Percentiles rank a stretch among this genome's conserved stretches.
Conservation (phyloP, 306 rosid species). For the Ochetophila trinervis region DNA sequence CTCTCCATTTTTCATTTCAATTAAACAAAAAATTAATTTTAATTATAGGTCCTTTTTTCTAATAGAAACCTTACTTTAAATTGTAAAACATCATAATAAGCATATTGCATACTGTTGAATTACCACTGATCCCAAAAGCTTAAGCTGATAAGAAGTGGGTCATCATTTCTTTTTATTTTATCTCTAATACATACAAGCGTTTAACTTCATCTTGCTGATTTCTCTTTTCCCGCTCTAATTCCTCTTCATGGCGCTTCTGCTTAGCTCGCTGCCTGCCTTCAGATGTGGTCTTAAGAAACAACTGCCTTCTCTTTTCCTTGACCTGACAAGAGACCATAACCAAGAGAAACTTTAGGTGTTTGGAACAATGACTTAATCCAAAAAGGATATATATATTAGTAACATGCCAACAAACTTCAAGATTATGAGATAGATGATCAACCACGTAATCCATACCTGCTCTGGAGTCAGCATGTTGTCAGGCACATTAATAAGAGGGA, state of each 20-base stretch:
- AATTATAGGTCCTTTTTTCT: constrained; percentile 9
- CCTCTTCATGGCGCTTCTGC: constrained; percentile 79
- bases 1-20: neutral
- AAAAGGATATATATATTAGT: neutral
- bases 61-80: constrained; percentile 3
- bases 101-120: too few species aligned
- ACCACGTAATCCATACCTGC: constrained; percentile 56
- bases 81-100: constrained; percentile 2
- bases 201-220: constrained; percentile 75
- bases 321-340: constrained; percentile 48
- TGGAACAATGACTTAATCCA: neutral
- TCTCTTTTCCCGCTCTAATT: constrained; percentile 68
- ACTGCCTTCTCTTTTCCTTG: constrained; percentile 71
- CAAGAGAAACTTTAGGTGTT: neutral
- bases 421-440: constrained; percentile 18
- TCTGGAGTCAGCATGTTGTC: constrained; percentile 78
- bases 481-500: constrained; percentile 70
- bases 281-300: constrained; percentile 83
- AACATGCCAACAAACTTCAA: constrained; percentile 25
- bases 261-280: constrained; percentile 88
- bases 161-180: too few species aligned
- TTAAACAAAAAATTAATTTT: neutral
- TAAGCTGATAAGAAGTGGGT: too few species aligned
- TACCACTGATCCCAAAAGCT: too few species aligned
- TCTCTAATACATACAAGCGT: constrained; percentile 66